Conservation (phyloP, 768 basidiomycete species). For the Tulasnella sp. region DNA sequence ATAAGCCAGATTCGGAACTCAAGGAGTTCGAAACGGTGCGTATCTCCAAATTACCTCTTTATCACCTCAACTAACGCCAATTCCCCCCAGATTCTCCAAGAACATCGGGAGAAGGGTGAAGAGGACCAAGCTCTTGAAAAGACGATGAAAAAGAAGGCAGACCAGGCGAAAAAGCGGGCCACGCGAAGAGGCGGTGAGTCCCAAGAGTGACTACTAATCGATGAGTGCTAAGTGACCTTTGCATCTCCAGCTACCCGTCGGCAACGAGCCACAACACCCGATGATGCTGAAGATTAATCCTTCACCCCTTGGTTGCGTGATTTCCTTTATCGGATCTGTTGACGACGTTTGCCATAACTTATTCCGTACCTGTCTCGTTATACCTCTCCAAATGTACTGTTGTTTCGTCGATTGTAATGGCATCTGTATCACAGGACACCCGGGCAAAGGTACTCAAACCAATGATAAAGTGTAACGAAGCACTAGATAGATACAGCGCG, state of each 20-base stretch:
- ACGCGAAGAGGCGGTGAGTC: constrained; percentile 36
- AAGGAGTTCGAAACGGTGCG: constrained; percentile 86
- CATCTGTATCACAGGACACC: neutral
- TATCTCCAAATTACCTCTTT: constrained; percentile 21
- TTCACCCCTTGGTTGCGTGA: neutral
- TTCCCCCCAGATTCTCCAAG: constrained; percentile 62
- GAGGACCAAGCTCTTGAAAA: constrained; percentile 89
- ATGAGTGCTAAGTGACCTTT: neutral
- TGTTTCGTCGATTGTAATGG: neutral
- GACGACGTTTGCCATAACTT: neutral
- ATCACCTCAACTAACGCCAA: neutral
- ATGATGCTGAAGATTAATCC: neutral
- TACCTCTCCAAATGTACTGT: neutral
- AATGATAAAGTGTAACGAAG: neutral
- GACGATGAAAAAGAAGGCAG: constrained; percentile 72
- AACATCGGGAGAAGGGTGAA: constrained; percentile 73
- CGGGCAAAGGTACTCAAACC: neutral
- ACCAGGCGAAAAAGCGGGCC: constrained; percentile 67
- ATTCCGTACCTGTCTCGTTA: neutral
- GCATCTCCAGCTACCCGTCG: neutral
- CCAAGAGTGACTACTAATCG: neutral
- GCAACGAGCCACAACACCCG: neutral
- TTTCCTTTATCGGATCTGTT: neutral
- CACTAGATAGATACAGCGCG: neutral
- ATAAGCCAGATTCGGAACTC: constrained; percentile 86